Percentiles rank a stretch among this genome's conserved stretches.
These are phyloP conservation scores for Podospora anserina DNA, from an alignment of 495 filamentous ascomycete species.

Conservation along the genomic window DNA sequence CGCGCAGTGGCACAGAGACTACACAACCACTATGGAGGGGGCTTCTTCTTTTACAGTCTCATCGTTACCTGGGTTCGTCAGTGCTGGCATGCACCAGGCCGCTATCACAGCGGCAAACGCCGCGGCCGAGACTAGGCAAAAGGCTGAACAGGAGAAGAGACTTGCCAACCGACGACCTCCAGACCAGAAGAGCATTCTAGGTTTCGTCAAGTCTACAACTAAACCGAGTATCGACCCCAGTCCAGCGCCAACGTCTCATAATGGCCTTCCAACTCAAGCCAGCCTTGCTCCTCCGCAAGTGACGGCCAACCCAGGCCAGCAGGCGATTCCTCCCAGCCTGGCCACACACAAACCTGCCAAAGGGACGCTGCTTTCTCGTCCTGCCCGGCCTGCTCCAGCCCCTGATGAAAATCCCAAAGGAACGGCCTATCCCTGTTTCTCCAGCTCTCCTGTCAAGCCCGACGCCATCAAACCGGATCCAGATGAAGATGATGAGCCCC, in stretches of 20 bases:
- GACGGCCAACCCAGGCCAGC: slow-evolving; percentile 11
- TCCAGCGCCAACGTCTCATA: not conserved
- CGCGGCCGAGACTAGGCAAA: slow-evolving; percentile 21
- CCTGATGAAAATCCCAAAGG: not conserved
- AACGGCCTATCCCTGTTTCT: slow-evolving; percentile 48
- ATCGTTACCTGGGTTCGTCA: slow-evolving; percentile 42
- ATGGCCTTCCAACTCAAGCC: slow-evolving; percentile 5
- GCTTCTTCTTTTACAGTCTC: slow-evolving; percentile 42
- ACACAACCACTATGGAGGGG: slow-evolving; percentile 47
- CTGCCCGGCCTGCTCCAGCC: not conserved
- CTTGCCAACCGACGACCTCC: slow-evolving; percentile 34
- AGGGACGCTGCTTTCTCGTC: not conserved
- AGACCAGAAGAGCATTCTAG: slow-evolving; percentile 43
- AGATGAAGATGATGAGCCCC: slow-evolving; percentile 27
- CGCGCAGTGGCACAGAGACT: slow-evolving; percentile 28
- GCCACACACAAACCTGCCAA: slow-evolving; percentile 35
- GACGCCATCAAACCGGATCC: slow-evolving; percentile 8
- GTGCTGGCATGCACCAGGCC: slow-evolving; percentile 41
- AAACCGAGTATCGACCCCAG: slow-evolving; percentile 2
- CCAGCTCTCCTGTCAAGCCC: slow-evolving; percentile 44
- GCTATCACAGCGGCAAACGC: slow-evolving; percentile 32
- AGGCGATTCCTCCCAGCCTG: slow-evolving; percentile 36
- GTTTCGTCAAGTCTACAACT: slow-evolving; percentile 28
- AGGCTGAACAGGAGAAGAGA: slow-evolving; percentile 24
- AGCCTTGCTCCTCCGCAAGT: not conserved